Conservation (phyloP, 2,329 filamentous ascomycete species). For the Dryadomyces quercivorus region DNA sequence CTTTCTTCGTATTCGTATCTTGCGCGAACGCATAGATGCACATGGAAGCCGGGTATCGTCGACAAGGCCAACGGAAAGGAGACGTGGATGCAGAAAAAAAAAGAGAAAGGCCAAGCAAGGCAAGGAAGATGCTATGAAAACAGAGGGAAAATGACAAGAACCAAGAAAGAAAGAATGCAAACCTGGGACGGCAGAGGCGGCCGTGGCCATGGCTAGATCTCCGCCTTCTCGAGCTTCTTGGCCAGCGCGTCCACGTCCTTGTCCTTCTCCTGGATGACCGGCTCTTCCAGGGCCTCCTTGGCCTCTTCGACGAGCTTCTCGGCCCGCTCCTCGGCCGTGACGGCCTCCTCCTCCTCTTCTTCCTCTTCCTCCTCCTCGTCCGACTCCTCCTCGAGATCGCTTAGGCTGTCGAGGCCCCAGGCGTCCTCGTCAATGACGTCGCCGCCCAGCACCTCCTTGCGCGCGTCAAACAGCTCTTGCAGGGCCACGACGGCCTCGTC, state of each 20-base stretch:
- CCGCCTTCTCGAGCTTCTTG: conserved; percentile 61
- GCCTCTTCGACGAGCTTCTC: conserved; percentile 60
- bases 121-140: neutral
- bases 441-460: conserved; percentile 62
- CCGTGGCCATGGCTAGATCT: conserved; percentile 24
- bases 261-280: conserved; percentile 58
- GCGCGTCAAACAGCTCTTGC: conserved; percentile 58
- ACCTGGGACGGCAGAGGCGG: neutral
- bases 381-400: conserved; percentile 70
- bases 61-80: neutral
- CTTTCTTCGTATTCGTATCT: neutral
- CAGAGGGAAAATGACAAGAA: neutral
- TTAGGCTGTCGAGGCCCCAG: conserved; percentile 77
- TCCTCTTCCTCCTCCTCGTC: conserved; percentile 57
- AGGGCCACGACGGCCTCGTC: conserved; percentile 60
- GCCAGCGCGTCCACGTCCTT: conserved; percentile 73
- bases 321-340: conserved; percentile 43
- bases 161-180: neutral
- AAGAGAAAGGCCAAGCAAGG: neutral
- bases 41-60: neutral
- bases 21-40: neutral
- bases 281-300: conserved; percentile 60
- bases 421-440: conserved; percentile 60
- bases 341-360: conserved; percentile 56
- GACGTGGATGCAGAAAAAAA: neutral